These are phyloP conservation scores for Urochloa ruziziensis DNA, from an alignment of 176 grass and related monocot genomes.

Conservation along the genomic window DNA sequence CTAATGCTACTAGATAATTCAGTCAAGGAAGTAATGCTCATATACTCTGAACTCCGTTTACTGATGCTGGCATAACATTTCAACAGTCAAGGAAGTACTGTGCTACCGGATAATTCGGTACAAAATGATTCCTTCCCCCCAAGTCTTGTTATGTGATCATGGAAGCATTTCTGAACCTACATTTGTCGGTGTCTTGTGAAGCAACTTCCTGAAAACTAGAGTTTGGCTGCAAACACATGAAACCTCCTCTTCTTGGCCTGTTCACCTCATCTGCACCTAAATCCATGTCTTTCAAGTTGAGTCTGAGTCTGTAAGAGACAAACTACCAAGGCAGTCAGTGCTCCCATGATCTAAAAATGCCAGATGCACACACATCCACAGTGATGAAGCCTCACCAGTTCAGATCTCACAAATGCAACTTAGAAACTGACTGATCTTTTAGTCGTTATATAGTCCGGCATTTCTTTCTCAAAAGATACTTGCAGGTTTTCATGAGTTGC, in stretches of 20 bases:
- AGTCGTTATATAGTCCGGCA: not conserved
- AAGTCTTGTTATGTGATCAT: not conserved
- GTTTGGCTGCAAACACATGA: not conserved
- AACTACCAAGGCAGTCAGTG: no score
- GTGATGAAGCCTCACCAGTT: not conserved
- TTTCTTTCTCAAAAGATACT: slow-evolving; percentile 13
- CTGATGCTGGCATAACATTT: not conserved
- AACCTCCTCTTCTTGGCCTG: no score
- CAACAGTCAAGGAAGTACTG: not conserved
- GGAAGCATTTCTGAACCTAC: not conserved
- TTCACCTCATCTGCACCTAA: not conserved
- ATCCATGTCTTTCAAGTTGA: no score
- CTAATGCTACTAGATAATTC: no score
- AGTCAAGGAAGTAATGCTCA: no score
- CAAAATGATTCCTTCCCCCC: not conserved
- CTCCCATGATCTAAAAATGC: no score
- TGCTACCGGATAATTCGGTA: not conserved
- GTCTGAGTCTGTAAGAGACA: no score
- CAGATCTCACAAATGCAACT: slow-evolving; percentile 2
- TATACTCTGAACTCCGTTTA: not conserved
- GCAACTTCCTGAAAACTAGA: not conserved
- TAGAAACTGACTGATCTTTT: not conserved
- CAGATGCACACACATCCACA: no score
- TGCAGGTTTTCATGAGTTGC: not conserved
- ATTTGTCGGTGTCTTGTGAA: not conserved